Base-by-base conservation (phyloP, 768 basidiomycete species). In the Coprinopsis sp. region DNA sequence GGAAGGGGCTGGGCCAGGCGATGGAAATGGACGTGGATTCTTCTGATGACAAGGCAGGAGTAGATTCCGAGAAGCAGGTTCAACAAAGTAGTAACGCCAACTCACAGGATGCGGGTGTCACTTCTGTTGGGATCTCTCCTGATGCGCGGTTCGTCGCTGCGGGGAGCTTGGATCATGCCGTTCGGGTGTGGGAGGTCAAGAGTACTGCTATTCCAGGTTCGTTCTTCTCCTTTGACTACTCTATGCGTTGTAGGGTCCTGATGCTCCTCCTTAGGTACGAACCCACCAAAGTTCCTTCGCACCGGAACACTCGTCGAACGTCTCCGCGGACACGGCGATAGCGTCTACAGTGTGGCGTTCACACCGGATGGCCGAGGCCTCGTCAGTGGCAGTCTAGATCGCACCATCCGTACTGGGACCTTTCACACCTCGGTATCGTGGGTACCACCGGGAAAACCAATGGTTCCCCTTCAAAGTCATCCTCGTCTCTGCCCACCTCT, bases 351-450 rank as follows among this genome's bases (percentile, higher is more conserved):
- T 38, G 74, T 91, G 10, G 88, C 87, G n/a, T 97, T 96, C 66
- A 90, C 90, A 3, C 91, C 90, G 0, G 94, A 95, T 59, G 92
- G 92, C 30, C 81, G 82, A 60, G 87, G 84, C 2, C 71, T 97
- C 54, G 87, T 96, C 6, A 90, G 86, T 52, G 94, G 91, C 27
- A 90, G 87, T 65, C 67, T 91, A 55, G 90, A 91, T 60, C 83
- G 86, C 70, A 87, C 84, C 37, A 58, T 92, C 50, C 87, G 61
- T 80, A 84, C 50, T 91, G 90, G 87, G 88, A 91, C 59, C 73
- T 91, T 12, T 80, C 81, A 58, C 82, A 78, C 42, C 73, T 95
- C 55, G 81, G 87, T 28, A 79, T 78, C 29, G 84, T 82, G 28
- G 80, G 77, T 58, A 60, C 61, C 21, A 72, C 76, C 38, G 66